Base-by-base conservation (phyloP, 1,139 yeast genomes). In the Maudiozyma humilis region DNA sequence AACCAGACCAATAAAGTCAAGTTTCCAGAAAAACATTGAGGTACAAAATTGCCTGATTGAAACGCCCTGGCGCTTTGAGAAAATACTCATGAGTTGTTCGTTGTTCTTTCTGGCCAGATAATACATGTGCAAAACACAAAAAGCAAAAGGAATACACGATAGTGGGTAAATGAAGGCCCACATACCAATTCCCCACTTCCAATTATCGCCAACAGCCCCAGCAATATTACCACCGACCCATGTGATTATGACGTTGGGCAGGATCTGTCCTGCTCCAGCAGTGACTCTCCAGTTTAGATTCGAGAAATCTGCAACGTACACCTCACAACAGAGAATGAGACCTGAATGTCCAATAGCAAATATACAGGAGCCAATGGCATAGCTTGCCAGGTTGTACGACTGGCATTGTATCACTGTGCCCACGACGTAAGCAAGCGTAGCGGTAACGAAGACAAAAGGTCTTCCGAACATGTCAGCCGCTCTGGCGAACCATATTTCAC, bases 151-250 rank as follows among this genome's bases (percentile, higher is more conserved):
- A 32, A 81, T 51, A 56, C 78, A 70, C 10, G 75, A 60, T 16
- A 78, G 66, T n/a, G 87, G 87, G 62, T 77, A 68, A 44, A 82
- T 77, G 56, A 79, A 76, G 2, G 86, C 85, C 82, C 82, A 81
- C 72, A 81, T 79, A 32, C 84, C 86, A 53, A 79, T 78, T 49
- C 82, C 79, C 74, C 78, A 80, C 41, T 71, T 68, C 89, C 88
- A 81, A 25, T 64, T 57, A 50, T 48, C 48, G 38, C 58, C 66
- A 38, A 66, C 52, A 16, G 55, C 64, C 2, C 53, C 51, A 14
- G 72, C 63, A 40, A 80, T 66, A 54, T 76, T 65, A 51, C 85
- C 87, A 20, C 78, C 65, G 40, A 79, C 69, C 88, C 88, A 82
- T 27, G 88, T 78, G 58, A 79, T 81, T 57, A 82, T 78, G 48